These are phyloP conservation scores for Aspergillus ustus DNA, from an alignment of 2,329 filamentous ascomycete genomes.

Conservation along the genomic window DNA sequence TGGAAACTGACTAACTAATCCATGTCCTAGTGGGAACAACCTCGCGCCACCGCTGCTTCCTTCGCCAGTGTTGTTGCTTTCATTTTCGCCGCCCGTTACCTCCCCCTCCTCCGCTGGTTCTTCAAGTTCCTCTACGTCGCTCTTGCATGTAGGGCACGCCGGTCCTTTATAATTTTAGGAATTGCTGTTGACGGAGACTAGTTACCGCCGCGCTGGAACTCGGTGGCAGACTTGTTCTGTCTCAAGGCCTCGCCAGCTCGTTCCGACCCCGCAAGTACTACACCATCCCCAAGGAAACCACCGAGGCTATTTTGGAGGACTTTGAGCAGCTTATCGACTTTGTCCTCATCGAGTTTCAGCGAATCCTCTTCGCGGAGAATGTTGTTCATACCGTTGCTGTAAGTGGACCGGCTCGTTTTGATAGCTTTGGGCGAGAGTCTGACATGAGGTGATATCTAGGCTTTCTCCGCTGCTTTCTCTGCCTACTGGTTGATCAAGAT, in stretches of 20 bases:
- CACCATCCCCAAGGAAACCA: constrained; percentile 66
- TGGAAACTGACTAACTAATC: background rate
- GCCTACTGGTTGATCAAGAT: constrained; percentile 70
- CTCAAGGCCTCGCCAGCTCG: constrained; percentile 63
- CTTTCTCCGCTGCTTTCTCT: constrained; percentile 62
- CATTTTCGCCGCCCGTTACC: constrained; percentile 67
- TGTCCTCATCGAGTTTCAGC: constrained; percentile 70
- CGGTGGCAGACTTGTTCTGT: constrained; percentile 59
- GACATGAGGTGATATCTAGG: constrained; percentile 43
- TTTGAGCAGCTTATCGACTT: constrained; percentile 69
- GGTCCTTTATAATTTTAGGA: background rate
- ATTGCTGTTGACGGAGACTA: constrained; percentile 34
- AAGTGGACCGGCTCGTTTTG: constrained; percentile 35
- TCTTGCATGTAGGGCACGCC: constrained; percentile 57
- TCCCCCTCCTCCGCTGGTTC: constrained; percentile 64
- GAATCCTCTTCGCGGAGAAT: constrained; percentile 69
- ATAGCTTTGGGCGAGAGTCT: background rate
- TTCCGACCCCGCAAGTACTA: constrained; percentile 69
- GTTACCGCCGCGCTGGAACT: constrained; percentile 63
- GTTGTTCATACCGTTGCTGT: constrained; percentile 64
- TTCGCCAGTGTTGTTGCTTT: constrained; percentile 60
- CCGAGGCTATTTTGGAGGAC: constrained; percentile 65
- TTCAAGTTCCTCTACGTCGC: constrained; percentile 65
- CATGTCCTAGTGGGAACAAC: constrained; percentile 64
- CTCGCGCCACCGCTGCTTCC: constrained; percentile 65